Conservation (phyloP, 257 asterid species). For the Forsythia viridissima region DNA sequence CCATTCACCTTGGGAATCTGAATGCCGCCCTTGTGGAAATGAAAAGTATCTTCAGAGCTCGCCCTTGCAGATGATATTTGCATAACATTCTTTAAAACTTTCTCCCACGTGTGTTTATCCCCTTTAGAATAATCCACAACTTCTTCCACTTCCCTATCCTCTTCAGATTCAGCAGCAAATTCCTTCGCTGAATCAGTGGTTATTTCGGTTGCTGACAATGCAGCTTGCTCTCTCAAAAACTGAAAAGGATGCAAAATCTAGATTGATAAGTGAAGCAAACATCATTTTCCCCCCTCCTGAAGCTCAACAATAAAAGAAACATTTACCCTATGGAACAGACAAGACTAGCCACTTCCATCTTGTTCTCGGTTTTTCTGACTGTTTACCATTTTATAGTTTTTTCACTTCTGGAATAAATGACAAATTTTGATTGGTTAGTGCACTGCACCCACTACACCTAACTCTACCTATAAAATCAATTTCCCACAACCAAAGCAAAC, state of each 20-base stretch:
- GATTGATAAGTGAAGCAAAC: conserved; percentile 17
- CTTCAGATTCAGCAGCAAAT: conserved; percentile 64
- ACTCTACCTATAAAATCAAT: neutral
- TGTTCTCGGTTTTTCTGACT: neutral
- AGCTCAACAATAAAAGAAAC: neutral
- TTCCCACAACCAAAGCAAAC: neutral
- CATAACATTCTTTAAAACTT: conserved; percentile 44
- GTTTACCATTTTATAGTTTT: neutral
- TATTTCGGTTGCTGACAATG: conserved; percentile 76
- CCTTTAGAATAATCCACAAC: conserved; percentile 47
- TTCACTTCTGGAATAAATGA: too few species aligned
- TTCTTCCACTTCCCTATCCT: conserved; percentile 55
- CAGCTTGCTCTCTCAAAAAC: conserved; percentile 94
- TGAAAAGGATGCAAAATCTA: conserved; percentile 34
- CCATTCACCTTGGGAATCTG: conserved; percentile 44
- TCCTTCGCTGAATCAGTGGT: conserved; percentile 73
- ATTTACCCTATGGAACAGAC: neutral
- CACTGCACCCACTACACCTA: too few species aligned
- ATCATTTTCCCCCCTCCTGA: neutral
- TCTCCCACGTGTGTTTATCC: conserved; percentile 62
- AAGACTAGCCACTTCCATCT: neutral
- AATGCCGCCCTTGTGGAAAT: conserved; percentile 24
- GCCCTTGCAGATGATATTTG: conserved; percentile 33
- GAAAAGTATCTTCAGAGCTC: conserved; percentile 20
- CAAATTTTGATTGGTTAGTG: too few species aligned